Evolutionary conservation across 1,284 basidiomycete genomes (phyloP), one percentile per base, ranked within the genome.

Genomic region (Malassezia vespertilionis): DNA sequence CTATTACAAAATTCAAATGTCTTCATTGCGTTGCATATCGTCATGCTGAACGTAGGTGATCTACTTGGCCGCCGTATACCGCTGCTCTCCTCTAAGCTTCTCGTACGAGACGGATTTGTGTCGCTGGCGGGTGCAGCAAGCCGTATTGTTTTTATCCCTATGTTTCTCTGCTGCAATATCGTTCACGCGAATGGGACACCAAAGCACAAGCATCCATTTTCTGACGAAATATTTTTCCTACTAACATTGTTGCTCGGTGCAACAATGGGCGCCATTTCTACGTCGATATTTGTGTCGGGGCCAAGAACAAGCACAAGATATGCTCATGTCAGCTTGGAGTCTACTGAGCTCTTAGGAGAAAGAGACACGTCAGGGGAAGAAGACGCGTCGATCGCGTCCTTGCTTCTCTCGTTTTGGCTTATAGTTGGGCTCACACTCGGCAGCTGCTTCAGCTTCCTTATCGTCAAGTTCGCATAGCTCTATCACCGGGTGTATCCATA

Each of bases 11-110:
- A 44, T 27, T 31, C 48, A 12, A 46, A 53, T 31, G 32, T 60
- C 17, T 61, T 61, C 33, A 44, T 60, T 2, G 55, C 58, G 1
- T 23, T 48, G 37, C 58, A 60, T 35, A 53, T 57, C 24, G 31
- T 61, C 10, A 24, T 37, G n/a, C 46, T 61, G 45, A 61, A 61
- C 33, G 22, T 40, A 2, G 39, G 40, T 5, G 59, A 61, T 42
- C n/a, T 61, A 22, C 18, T 56, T 5, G 59, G 59, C 3, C 50
- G 59, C 10, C 45, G 44, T 2, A 21, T 60, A 21, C 59, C 59
- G 11, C 10, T 46, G 5, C 21, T 60, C 6, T 22, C 35, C 11
- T 32, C 52, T 22, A 4, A 32, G 32, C 26, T 52, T 17, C n/a
- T 46, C 12, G 22, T 57, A 15, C 33, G 26, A 2, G 30, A 14